Base-by-base conservation (phyloP, 2,329 filamentous ascomycete species). In the Colletotrichum sp. region DNA sequence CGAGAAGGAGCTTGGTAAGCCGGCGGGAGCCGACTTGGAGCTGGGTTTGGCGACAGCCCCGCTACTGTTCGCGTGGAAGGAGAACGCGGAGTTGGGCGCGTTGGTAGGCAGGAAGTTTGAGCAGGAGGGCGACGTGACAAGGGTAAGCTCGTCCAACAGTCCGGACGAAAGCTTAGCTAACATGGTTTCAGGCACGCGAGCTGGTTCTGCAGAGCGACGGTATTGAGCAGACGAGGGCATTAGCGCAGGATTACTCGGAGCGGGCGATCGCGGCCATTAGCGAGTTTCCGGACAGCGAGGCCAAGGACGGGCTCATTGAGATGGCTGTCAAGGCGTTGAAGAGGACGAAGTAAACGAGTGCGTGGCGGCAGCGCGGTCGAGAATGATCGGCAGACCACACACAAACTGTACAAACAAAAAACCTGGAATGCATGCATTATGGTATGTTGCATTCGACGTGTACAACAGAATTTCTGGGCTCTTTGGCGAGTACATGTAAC, bases 311-410 rank as follows among this genome's bases (percentile, higher is more conserved):
- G 0, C 88, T 99, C 55, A 88, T 98, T 62, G 95, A 98, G 82
- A 98, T 99, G 95, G 98, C 96, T 79, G 91, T 93, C 80, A 98
- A 98, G 88, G 96, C 96, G 18, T 92, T 98, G 88, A 93, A 95
- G 86, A 91, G 96, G 81, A 91, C 95, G 84, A 98, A 98, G 86
- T 99, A 89, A 81, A 73, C 16, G 3, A 39, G 57, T 24, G n/a
- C 7, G 39, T 52, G 39, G 57, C 4, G 72, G 26, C 34, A 39
- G 69, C 26, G 32, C 9, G 70, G 49, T 39, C 59, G 24, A 16
- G 26, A 12, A 5, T 28, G 59, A 30, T 36, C 21, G 52, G 28
- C 52, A 63, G 30, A 36, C 62, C 16, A 63, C 36, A 49, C 36
- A 44, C 30, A 64, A 59, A 24, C 21, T 75, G 74, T 76, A 75